Conservation (phyloP, 352 stramenopile species). For the Globisporangium lucens region DNA sequence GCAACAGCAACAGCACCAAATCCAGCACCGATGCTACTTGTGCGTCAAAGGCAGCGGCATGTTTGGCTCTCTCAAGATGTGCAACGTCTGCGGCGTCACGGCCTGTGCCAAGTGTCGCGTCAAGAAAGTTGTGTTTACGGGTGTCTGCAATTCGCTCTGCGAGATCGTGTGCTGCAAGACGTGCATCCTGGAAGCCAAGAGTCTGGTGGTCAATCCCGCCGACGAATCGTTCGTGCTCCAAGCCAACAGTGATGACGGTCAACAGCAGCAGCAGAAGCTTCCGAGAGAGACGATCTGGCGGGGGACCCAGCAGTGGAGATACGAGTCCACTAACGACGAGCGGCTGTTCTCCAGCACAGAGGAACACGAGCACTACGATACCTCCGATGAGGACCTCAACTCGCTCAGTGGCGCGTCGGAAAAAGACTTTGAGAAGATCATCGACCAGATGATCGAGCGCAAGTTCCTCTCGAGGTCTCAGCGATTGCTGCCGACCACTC, state of each 20-base stretch:
- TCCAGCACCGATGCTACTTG: constrained; percentile 17
- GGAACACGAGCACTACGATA: neutral
- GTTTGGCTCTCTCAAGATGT: constrained; percentile 17
- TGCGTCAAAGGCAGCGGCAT: constrained; percentile 19
- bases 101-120: constrained; percentile 25
- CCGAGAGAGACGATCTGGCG: constrained; percentile 5
- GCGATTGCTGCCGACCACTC: neutral
- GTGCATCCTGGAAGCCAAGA: constrained; percentile 29
- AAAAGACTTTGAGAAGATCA: constrained; percentile 2
- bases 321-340: neutral
- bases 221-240: constrained; percentile 7
- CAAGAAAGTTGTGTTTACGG: constrained; percentile 28
- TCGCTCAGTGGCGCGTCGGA: neutral
- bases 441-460: constrained; percentile 4
- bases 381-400: neutral
- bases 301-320: neutral
- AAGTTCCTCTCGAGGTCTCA: constrained; percentile 1
- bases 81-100: constrained; percentile 19
- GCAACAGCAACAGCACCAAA: neutral
- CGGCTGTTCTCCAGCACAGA: neutral
- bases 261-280: constrained; percentile 1
- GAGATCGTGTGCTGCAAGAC: constrained; percentile 29
- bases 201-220: constrained; percentile 10
- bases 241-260: neutral
- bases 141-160: constrained; percentile 5